These are phyloP conservation scores for Geranomyces variabilis DNA, from an alignment of 192 early-diverging fungal genomes.

Conservation along the genomic window DNA sequence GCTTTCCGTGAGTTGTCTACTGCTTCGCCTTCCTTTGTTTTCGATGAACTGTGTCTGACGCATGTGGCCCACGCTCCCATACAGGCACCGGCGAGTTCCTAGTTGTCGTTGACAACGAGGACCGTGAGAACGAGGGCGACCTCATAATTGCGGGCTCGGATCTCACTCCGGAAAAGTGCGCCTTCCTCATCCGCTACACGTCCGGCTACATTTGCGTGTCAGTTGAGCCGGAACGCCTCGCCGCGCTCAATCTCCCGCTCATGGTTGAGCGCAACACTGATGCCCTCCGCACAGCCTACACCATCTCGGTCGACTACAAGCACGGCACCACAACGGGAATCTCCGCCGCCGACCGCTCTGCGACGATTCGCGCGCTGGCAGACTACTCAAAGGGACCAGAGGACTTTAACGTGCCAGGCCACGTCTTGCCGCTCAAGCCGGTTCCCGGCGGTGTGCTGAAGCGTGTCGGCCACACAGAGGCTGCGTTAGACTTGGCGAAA, in stretches of 20 bases:
- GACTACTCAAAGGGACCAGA: conserved; percentile 60
- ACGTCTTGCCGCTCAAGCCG: conserved; percentile 91
- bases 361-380: conserved; percentile 78
- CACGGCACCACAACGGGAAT: conserved; percentile 86
- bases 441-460: conserved; percentile 79
- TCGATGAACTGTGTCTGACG: neutral
- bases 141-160: conserved; percentile 96
- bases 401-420: conserved; percentile 89
- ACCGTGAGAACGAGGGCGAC: conserved; percentile 99
- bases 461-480: conserved; percentile 95
- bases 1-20: conserved; percentile 56
- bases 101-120: conserved; percentile 95
- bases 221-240: conserved; percentile 73
- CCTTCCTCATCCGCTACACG: conserved; percentile 94
- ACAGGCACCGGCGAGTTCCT: conserved; percentile 80
- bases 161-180: conserved; percentile 87
- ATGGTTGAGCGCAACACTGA: conserved; percentile 94
- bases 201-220: conserved; percentile 94
- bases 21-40: neutral
- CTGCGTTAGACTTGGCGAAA: conserved; percentile 82
- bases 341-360: conserved; percentile 86
- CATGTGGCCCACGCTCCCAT: neutral
- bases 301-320: conserved; percentile 84
- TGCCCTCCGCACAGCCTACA: conserved; percentile 91
- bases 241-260: conserved; percentile 83